Percentiles rank a stretch among this genome's conserved stretches.
Conservation (phyloP, 495 filamentous ascomycete genomes). For the Aspergillus heteromorphus region DNA sequence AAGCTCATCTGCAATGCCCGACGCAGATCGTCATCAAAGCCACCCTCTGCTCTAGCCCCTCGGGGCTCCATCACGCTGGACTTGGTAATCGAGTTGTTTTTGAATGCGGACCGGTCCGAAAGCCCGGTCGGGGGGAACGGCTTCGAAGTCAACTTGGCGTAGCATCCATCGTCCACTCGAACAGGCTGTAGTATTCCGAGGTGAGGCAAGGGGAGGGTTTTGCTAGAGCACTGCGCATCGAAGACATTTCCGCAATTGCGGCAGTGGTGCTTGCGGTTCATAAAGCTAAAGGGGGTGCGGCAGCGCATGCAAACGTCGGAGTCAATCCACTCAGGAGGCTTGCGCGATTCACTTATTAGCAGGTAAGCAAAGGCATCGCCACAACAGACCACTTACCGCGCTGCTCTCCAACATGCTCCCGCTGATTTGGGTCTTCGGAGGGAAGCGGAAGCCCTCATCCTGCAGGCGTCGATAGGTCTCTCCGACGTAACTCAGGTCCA, state of each 20-base stretch:
- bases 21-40: slow-evolving; percentile 94
- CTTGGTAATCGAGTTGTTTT: slow-evolving; percentile 49
- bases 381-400: slow-evolving; percentile 60
- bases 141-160: slow-evolving; percentile 81
- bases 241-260: slow-evolving; percentile 97
- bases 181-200: slow-evolving; percentile 88
- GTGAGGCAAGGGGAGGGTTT: slow-evolving; percentile 82
- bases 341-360: neutral
- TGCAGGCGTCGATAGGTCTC: slow-evolving; percentile 81
- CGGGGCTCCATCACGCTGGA: slow-evolving; percentile 78
- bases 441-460: slow-evolving; percentile 81
- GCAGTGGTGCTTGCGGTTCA: slow-evolving; percentile 96
- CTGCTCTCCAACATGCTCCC: slow-evolving; percentile 96
- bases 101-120: slow-evolving; percentile 42
- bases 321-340: slow-evolving; percentile 97
- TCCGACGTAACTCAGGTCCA: slow-evolving; percentile 76
- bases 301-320: slow-evolving; percentile 99
- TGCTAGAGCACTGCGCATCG: slow-evolving; percentile 86
- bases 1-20: slow-evolving; percentile 92
- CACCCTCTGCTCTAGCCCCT: slow-evolving; percentile 73
- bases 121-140: slow-evolving; percentile 35
- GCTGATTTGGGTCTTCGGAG: slow-evolving; percentile 77
- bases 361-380: neutral
- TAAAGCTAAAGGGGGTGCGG: slow-evolving; percentile 90
- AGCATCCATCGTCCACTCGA: slow-evolving; percentile 94